phyloP scores from a whole-genome alignment of 495 filamentous ascomycete genomes.

The Sphaerosporella brunnea region DNA sequence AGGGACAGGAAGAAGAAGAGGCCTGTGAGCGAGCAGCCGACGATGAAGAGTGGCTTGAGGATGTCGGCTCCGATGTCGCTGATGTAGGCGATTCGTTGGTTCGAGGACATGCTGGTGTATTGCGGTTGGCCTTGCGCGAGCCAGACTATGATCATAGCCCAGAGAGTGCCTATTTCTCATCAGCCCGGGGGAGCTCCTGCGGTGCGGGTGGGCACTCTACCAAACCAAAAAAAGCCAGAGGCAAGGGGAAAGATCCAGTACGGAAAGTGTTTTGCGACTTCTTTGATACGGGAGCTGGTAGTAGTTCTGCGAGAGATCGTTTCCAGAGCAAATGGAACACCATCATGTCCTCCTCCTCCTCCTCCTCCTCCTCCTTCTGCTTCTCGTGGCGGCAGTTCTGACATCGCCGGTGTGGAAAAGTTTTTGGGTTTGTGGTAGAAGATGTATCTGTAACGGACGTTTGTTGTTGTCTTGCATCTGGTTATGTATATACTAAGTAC shows the following conservation, averaged over 20 bases:
- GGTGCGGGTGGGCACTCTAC: constrained; percentile 27
- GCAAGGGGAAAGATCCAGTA: constrained; percentile 67
- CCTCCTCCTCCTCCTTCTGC: too few species aligned
- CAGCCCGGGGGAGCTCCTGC: background rate
- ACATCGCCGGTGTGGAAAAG: too few species aligned
- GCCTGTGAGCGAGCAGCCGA: constrained; percentile 59
- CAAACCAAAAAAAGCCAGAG: constrained; percentile 63
- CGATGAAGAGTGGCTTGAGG: constrained; percentile 76
- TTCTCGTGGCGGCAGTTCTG: too few species aligned
- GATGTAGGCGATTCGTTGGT: constrained; percentile 64
- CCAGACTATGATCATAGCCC: constrained; percentile 58
- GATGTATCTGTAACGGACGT: too few species aligned
- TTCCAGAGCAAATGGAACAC: too few species aligned
- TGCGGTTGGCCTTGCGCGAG: constrained; percentile 37
- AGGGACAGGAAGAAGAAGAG: constrained; percentile 74
- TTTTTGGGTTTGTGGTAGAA: too few species aligned
- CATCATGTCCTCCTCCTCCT: too few species aligned
- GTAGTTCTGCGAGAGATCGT: background rate
- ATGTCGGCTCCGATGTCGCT: constrained; percentile 57
- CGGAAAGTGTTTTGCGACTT: constrained; percentile 30
- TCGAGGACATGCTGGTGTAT: constrained; percentile 47
- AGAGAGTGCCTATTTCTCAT: constrained; percentile 37
- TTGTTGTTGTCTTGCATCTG: too few species aligned
- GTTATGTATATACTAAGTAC: too few species aligned
- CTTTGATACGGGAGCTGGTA: background rate